Conservation (phyloP, 1,139 yeast species). For the Diutina mesorugosa region DNA sequence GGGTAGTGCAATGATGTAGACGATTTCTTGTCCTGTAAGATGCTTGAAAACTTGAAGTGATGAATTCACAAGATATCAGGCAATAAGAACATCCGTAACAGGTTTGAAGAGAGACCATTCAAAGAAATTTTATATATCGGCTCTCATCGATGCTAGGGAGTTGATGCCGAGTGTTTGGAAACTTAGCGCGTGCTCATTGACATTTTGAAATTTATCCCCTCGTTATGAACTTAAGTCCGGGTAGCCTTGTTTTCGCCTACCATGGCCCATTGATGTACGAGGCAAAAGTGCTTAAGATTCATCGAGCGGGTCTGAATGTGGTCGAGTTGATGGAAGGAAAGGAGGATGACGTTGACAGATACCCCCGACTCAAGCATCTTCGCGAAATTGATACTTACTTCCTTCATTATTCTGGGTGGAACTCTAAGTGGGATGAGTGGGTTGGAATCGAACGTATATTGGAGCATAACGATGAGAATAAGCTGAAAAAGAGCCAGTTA, state of each 20-base stretch:
- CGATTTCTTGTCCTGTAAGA: not conserved
- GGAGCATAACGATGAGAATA: constrained; percentile 56
- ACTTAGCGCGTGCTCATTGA: not conserved
- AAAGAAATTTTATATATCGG: too few species aligned
- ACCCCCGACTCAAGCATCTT: constrained; percentile 12
- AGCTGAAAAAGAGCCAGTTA: not conserved
- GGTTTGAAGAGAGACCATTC: not conserved
- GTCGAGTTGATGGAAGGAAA: constrained; percentile 30
- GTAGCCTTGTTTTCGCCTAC: constrained; percentile 57
- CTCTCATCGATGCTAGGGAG: not conserved
- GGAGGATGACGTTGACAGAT: constrained; percentile 10
- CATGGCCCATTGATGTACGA: constrained; percentile 89
- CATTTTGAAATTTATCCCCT: not conserved
- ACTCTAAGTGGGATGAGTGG: constrained; percentile 96
- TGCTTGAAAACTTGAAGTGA: too few species aligned
- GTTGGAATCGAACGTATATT: constrained; percentile 58
- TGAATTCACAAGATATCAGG: not conserved
- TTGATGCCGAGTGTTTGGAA: not conserved
- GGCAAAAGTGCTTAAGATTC: constrained; percentile 63
- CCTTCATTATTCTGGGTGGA: constrained; percentile 95
- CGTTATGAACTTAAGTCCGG: constrained; percentile 10
- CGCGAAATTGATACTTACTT: constrained; percentile 35
- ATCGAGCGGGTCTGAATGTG: constrained; percentile 36
- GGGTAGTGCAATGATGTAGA: not conserved
- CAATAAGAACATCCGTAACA: not conserved